phyloP scores from a whole-genome alignment of 257 asterid species.

The Jacaranda copaia region DNA sequence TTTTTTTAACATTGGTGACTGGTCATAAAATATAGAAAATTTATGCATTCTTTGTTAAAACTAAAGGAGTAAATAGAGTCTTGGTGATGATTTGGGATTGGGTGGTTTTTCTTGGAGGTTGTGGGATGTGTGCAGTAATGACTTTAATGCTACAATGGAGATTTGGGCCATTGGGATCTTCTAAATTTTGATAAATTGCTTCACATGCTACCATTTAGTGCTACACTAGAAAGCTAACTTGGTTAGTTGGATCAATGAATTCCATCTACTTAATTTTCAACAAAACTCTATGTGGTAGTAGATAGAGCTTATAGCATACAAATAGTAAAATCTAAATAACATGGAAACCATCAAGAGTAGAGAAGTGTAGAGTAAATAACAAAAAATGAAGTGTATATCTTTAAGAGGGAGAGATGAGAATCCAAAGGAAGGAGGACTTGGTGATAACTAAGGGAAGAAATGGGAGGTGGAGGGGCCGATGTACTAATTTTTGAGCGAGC shows the following conservation, averaged over 20 bases:
- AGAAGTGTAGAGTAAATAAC: background rate
- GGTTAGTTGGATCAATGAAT: constrained; percentile 24
- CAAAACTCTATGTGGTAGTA: background rate
- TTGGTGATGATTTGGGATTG: background rate
- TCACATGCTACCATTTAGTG: constrained; percentile 26
- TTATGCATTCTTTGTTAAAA: no score
- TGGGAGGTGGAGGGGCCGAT: background rate
- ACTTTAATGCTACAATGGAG: constrained; percentile 12
- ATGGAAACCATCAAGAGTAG: background rate
- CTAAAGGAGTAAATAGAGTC: no score
- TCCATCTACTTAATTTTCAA: background rate
- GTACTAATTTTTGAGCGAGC: no score
- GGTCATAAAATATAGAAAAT: no score
- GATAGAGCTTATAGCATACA: background rate
- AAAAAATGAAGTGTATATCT: background rate
- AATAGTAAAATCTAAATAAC: background rate
- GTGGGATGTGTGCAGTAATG: constrained; percentile 26
- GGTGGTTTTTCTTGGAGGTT: constrained; percentile 10
- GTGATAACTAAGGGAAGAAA: background rate
- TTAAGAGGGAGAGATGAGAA: background rate
- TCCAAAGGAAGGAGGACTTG: background rate
- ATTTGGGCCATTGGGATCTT: constrained; percentile 10
- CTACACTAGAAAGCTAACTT: background rate
- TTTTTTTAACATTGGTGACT: no score
- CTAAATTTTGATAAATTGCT: background rate